Evolutionary conservation across 2,329 filamentous ascomycete species (phyloP).

Genomic region (Neopestalotiopsis rosae): DNA sequence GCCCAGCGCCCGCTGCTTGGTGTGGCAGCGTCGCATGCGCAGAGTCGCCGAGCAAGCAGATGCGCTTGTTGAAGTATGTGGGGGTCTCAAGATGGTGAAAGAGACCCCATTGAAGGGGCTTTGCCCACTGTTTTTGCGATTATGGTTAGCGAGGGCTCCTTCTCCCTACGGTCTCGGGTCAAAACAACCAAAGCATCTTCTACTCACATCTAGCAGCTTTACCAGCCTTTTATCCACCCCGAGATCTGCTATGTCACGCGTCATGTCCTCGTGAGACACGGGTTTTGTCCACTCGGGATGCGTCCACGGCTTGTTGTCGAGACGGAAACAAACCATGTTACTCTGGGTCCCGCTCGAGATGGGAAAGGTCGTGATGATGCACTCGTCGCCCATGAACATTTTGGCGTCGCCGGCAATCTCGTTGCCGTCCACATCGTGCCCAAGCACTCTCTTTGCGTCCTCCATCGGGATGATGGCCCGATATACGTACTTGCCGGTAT

Average conservation of each 20-base stretch:
- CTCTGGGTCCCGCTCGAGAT: slow-evolving; percentile 30
- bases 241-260: slow-evolving; percentile 27
- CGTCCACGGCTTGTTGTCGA: slow-evolving; percentile 26
- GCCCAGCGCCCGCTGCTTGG: slow-evolving; percentile 33
- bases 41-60: slow-evolving; percentile 32
- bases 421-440: slow-evolving; percentile 23
- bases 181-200: too few relatives aligned
- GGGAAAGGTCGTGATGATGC: slow-evolving; percentile 28
- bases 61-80: slow-evolving; percentile 27
- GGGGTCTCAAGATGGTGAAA: slow-evolving; percentile 31
- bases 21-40: slow-evolving; percentile 31
- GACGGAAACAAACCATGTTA: slow-evolving; percentile 31
- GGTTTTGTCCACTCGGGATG: slow-evolving; percentile 25
- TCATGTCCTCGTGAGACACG: slow-evolving; percentile 30
- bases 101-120: slow-evolving; percentile 28
- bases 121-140: slow-evolving; percentile 23
- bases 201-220: slow-evolving; percentile 25
- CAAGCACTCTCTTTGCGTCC: slow-evolving; percentile 30
- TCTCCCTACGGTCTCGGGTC: background rate
- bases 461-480: slow-evolving; percentile 35
- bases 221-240: slow-evolving; percentile 25
- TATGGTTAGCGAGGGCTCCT: background rate
- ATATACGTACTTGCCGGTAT: slow-evolving; percentile 35
- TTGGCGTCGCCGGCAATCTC: slow-evolving; percentile 31
- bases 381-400: slow-evolving; percentile 31